Base-by-base conservation (phyloP, 345 rosid genomes). In the Ailanthus altissimus region DNA sequence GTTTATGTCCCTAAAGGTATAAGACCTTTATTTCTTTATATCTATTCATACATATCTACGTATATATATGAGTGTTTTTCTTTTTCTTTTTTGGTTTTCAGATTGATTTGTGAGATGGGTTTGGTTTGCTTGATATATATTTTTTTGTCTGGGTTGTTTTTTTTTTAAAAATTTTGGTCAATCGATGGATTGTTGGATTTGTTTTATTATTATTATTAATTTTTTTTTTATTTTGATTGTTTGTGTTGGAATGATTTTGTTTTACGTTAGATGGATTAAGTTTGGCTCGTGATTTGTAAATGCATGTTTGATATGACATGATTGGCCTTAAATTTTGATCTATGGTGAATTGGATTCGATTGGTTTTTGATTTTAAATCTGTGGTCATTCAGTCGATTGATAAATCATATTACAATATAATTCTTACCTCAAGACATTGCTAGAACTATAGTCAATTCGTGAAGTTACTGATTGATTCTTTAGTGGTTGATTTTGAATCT, bases 1-100 rank as follows among this genome's bases (percentile, higher is more conserved):
- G 92, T 93, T 78, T 92, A 86, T 81, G 75, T 96, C 25, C 92
- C 97, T 36, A 87, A 90, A 89, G 98, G 99, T 92, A 36, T 9
- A 5, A 2, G n/a, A n/a, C n/a, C n/a, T n/a, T n/a, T n/a, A n/a
- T n/a, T n/a, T n/a, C n/a, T n/a, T n/a, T n/a, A n/a, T n/a, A n/a
- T n/a, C n/a, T n/a, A n/a, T n/a, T n/a, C n/a, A n/a, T n/a, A n/a
- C n/a, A n/a, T n/a, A n/a, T n/a, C n/a, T n/a, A n/a, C n/a, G n/a
- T n/a, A 8, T 23, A 42, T 66, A 20, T 5, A 46, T 60, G 28
- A n/a, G n/a, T n/a, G n/a, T n/a, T n/a, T n/a, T n/a, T n/a, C n/a
- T n/a, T n/a, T n/a, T 2, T 46, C 45, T 26, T 60, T 32, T 65
- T n/a, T n/a, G n/a, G n/a, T n/a, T 54, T 18, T 32, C 6, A 40